Evolutionary conservation across 306 rosid species (phyloP).

Genomic region (Quercus robur): DNA sequence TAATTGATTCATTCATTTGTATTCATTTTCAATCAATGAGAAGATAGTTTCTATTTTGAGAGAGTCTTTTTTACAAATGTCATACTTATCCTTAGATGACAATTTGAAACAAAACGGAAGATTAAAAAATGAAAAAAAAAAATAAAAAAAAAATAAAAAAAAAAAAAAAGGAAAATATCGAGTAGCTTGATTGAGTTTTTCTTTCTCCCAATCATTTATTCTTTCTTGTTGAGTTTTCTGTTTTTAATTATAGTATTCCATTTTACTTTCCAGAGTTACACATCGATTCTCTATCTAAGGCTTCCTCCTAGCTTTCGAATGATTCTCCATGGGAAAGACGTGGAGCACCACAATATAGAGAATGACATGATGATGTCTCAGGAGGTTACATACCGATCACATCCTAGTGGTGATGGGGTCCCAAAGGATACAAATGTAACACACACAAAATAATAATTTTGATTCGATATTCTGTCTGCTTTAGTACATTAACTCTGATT

Average conservation of each 20-base stretch:
- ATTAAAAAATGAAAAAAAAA: background rate
- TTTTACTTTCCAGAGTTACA: slow-evolving; percentile 63
- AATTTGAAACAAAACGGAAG: background rate
- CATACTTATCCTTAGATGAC: background rate
- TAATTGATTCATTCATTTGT: too few relatives aligned
- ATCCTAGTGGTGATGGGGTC: slow-evolving; percentile 62
- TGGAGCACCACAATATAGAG: slow-evolving; percentile 89
- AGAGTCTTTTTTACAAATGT: too few relatives aligned
- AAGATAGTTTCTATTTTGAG: too few relatives aligned
- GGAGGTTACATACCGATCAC: slow-evolving; percentile 81
- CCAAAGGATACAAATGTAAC: slow-evolving; percentile 68
- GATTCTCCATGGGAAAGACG: slow-evolving; percentile 82
- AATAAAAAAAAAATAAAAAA: background rate
- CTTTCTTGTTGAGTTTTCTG: background rate
- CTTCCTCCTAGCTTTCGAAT: slow-evolving; percentile 81
- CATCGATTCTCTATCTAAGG: slow-evolving; percentile 87
- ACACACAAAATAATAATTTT: background rate
- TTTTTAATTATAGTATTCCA: slow-evolving; percentile 9
- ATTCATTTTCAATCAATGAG: too few relatives aligned
- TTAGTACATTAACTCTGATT: slow-evolving; percentile 22
- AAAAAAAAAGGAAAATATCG: background rate
- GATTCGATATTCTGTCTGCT: slow-evolving; percentile 9
- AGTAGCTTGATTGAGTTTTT: too few relatives aligned
- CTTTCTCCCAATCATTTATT: background rate
- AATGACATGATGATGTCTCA: slow-evolving; percentile 98